Evolutionary conservation across 2,329 filamentous ascomycete species (phyloP).

Genomic region (Eutypa lata): DNA sequence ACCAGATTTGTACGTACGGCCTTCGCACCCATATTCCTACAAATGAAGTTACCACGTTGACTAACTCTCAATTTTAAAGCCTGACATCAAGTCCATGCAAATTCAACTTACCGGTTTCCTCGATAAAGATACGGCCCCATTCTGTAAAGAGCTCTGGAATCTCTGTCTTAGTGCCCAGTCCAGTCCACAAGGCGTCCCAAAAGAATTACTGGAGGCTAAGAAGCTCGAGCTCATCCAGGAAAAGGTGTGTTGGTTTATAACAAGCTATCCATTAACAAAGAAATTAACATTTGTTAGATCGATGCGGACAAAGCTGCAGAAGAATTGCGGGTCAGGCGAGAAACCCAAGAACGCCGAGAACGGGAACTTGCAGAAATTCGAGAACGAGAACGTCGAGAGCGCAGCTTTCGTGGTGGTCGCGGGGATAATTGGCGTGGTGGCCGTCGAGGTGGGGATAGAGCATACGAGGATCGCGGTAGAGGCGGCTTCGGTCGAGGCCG

Average conservation of each 20-base stretch:
- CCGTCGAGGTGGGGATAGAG: slow-evolving; percentile 50
- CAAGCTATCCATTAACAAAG: slow-evolving; percentile 1
- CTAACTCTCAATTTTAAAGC: slow-evolving; percentile 49
- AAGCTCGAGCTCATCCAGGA: slow-evolving; percentile 93
- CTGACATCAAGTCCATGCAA: slow-evolving; percentile 92
- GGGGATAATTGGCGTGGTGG: slow-evolving; percentile 51
- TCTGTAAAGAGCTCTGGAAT: slow-evolving; percentile 93
- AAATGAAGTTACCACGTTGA: slow-evolving; percentile 2
- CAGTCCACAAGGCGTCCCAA: slow-evolving; percentile 86
- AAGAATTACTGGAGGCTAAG: slow-evolving; percentile 92
- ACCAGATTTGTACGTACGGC: slow-evolving; percentile 67
- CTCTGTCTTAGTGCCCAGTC: slow-evolving; percentile 85
- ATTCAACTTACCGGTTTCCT: slow-evolving; percentile 94
- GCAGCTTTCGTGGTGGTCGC: slow-evolving; percentile 48
- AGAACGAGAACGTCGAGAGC: slow-evolving; percentile 59
- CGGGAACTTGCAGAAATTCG: slow-evolving; percentile 66
- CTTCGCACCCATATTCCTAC: not conserved
- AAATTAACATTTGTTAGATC: slow-evolving; percentile 48
- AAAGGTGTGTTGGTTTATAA: slow-evolving; percentile 59
- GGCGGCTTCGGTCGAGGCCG: slow-evolving; percentile 43
- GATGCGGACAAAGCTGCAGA: slow-evolving; percentile 81
- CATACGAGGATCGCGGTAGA: slow-evolving; percentile 42
- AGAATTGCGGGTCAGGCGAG: slow-evolving; percentile 66
- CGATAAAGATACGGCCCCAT: slow-evolving; percentile 82
- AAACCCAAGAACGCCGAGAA: slow-evolving; percentile 69